Evolutionary conservation across 2,329 filamentous ascomycete species (phyloP), one percentile per base, ranked within the genome.

Genomic region (Pestalotiopsis sp.): DNA sequence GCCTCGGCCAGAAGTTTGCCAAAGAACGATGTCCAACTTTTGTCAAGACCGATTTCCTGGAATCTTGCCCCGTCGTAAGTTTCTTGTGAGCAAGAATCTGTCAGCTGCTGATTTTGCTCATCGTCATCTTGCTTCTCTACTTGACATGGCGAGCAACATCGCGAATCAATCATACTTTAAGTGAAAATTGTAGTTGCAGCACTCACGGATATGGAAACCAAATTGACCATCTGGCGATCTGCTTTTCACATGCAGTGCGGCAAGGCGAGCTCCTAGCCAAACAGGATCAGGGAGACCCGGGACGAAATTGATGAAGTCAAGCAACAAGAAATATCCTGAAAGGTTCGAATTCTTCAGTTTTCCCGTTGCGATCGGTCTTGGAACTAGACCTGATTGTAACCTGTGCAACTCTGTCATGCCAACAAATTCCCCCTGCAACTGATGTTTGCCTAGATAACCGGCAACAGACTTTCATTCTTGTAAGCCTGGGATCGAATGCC

Each of bases 181-280:
- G n/a, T 1, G n/a, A 17, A 49, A 17, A 1, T 14, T 5, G 41
- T 17, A 5, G 5, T 25, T 25, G 25, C 25, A 25, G 25, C 25
- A 49, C 41, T 49, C 14, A 49, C 41, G 25, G 25, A 25, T 25
- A 20, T 71, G 69, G 39, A 73, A 74, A 2, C 72, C 72, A 36
- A 74, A 74, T 25, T 68, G 68, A 1, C 71, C 72, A 9, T 68
- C 75, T 4, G 74, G 74, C 7, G 75, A 74, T 9, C 58, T n/a
- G 55, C 71, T 75, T 11, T 57, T 64, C 25, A 64, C 63, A 66
- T 76, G 75, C 55, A 77, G n/a, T 3, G 69, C 67, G 2, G 74
- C 75, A 2, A 76, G 68, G 17, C 67, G 69, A 12, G 65, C 17
- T 2, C 68, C 70, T 11, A 76, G 69, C 23, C 68, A 41, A 2